phyloP scores from a whole-genome alignment of 345 rosid species.

The Psidium guajava region DNA sequence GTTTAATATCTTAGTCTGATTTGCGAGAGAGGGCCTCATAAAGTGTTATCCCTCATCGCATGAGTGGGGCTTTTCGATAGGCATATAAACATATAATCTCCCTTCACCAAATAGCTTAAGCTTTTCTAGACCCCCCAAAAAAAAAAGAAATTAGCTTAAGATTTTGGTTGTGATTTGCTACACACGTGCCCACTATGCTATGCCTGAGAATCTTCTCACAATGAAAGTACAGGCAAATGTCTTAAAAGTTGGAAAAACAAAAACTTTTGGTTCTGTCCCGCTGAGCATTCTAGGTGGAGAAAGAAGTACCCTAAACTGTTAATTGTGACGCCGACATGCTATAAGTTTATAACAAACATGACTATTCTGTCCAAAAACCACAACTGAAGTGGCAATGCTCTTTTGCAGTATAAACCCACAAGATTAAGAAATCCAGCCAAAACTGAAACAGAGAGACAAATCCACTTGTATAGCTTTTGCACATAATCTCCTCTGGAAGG shows the following conservation, averaged over 20 bases:
- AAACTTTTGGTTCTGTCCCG: neutral
- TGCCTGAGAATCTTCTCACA: neutral
- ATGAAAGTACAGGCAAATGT: neutral
- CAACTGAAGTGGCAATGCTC: neutral
- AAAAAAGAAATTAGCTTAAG: neutral
- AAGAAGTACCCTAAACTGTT: neutral
- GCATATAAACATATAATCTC: neutral
- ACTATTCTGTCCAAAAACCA: neutral
- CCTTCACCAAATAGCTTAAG: neutral
- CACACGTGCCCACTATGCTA: neutral
- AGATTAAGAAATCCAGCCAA: neutral
- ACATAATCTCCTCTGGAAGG: neutral
- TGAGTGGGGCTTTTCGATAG: neutral
- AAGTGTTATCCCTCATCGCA: neutral
- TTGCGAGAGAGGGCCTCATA: neutral
- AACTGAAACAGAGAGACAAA: neutral
- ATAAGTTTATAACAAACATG: neutral
- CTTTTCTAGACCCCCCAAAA: neutral
- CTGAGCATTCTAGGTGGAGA: neutral
- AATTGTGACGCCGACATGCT: neutral
- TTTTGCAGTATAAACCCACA: neutral
- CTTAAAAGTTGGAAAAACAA: neutral
- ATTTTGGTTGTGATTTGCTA: neutral
- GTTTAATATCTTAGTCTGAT: neutral
- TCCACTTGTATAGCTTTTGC: neutral